Conservation (phyloP, 805 yeast genomes). For the Yarrowia sp. region DNA sequence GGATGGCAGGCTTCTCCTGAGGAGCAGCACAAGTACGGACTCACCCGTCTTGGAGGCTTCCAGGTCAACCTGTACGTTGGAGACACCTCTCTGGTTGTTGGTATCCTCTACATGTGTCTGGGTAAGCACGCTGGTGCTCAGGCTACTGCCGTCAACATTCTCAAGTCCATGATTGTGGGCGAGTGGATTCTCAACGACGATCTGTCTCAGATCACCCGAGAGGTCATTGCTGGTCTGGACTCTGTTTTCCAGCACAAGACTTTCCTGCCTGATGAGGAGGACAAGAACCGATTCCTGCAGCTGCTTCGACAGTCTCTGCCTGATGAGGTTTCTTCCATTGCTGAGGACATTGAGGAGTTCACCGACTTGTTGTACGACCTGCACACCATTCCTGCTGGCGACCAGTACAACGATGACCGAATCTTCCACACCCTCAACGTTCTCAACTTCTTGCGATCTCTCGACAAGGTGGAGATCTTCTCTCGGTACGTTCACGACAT, state of each 20-base stretch:
- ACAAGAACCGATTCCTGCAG: constrained; percentile 54
- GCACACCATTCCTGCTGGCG: constrained; percentile 71
- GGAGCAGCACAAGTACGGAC: constrained; percentile 56
- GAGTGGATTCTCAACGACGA: constrained; percentile 61
- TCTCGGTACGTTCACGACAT: constrained; percentile 74
- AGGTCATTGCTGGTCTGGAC: constrained; percentile 61
- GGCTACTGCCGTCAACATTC: constrained; percentile 57
- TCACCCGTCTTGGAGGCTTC: constrained; percentile 63
- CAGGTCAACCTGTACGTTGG: constrained; percentile 59
- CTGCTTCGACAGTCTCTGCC: constrained; percentile 53
- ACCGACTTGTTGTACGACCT: constrained; percentile 64
- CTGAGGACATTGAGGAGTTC: constrained; percentile 48
- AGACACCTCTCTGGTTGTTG: constrained; percentile 60
- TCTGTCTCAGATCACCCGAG: constrained; percentile 59
- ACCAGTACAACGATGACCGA: constrained; percentile 84
- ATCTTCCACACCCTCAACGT: constrained; percentile 75
- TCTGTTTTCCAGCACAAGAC: constrained; percentile 57
- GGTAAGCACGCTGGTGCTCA: constrained; percentile 64
- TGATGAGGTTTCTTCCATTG: constrained; percentile 60
- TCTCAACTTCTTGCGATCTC: constrained; percentile 71
- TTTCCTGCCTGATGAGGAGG: constrained; percentile 55
- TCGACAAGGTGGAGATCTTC: constrained; percentile 74
- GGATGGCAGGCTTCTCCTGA: constrained; percentile 62
- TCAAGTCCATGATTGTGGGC: constrained; percentile 70
- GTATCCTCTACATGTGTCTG: constrained; percentile 63